phyloP scores from a whole-genome alignment of 2,329 filamentous ascomycete species.

The Epichloe typhina region DNA sequence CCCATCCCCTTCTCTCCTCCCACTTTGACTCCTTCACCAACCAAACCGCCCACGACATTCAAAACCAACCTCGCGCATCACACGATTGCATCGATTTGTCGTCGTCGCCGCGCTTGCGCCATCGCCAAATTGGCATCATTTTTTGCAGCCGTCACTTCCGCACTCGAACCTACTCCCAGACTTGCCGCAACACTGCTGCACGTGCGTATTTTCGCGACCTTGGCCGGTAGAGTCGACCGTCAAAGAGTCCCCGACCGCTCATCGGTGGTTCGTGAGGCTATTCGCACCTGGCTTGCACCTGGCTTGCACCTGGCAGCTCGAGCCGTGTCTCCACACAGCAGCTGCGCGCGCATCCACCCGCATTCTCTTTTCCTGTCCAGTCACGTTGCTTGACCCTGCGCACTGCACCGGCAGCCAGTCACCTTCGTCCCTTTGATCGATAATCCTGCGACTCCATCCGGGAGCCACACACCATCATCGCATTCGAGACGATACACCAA shows the following conservation, averaged over 20 bases:
- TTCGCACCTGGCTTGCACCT: constrained; percentile 18
- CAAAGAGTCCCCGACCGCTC: constrained; percentile 10
- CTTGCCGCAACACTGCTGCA: constrained; percentile 11
- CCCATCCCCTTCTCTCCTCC: constrained; percentile 11
- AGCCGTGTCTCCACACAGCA: constrained; percentile 5
- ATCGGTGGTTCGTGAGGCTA: constrained; percentile 24
- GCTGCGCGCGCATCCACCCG: constrained; percentile 8
- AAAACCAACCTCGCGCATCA: constrained; percentile 14
- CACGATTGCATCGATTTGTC: constrained; percentile 27
- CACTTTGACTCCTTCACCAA: constrained; percentile 17
- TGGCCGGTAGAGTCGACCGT: constrained; percentile 5
- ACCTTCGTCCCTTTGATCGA: background rate
- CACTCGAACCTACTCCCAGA: constrained; percentile 15
- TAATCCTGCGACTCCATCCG: constrained; percentile 1
- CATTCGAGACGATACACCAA: constrained; percentile 5
- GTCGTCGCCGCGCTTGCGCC: constrained; percentile 19
- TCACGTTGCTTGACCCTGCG: constrained; percentile 11
- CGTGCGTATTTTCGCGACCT: constrained; percentile 9
- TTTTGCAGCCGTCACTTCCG: constrained; percentile 18
- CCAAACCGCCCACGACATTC: constrained; percentile 23
- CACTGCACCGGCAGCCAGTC: constrained; percentile 5
- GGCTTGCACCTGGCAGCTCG: constrained; percentile 5
- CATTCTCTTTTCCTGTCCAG: constrained; percentile 8
- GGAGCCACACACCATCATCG: constrained; percentile 1
- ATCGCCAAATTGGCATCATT: constrained; percentile 25